Conservation (phyloP, 805 yeast genomes). For the Metschnikowia baotianmanensis region DNA sequence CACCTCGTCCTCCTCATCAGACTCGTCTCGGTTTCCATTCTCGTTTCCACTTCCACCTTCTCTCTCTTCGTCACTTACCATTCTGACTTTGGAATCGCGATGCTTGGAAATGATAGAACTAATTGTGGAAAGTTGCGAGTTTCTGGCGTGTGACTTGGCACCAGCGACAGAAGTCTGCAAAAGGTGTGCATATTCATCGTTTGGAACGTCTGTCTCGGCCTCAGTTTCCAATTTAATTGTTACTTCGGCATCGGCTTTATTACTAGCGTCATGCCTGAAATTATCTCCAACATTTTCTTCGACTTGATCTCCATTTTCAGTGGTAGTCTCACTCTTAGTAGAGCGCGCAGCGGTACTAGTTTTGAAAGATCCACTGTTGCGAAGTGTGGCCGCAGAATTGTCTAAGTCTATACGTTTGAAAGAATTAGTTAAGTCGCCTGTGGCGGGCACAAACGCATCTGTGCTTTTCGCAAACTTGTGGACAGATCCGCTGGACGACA, state of each 20-base stretch:
- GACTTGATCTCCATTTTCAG: too few species aligned
- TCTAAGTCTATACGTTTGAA: constrained; percentile 4
- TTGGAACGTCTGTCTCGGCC: constrained; percentile 15
- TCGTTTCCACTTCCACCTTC: constrained; percentile 16
- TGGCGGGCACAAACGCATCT: constrained; percentile 11
- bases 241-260: too few species aligned
- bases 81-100: constrained; percentile 4
- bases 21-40: constrained; percentile 11
- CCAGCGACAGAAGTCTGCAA: constrained; percentile 15
- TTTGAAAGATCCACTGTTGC: constrained; percentile 10
- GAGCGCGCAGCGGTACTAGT: constrained; percentile 6
- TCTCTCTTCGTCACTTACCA: background rate
- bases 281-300: too few species aligned
- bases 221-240: too few species aligned
- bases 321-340: too few species aligned
- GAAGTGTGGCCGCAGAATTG: constrained; percentile 4
- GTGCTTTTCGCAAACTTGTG: background rate
- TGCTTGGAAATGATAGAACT: constrained; percentile 42
- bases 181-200: constrained; percentile 25
- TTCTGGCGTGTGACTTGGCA: constrained; percentile 15
- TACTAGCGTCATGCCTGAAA: too few species aligned
- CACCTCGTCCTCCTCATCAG: constrained; percentile 36
- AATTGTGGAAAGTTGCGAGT: constrained; percentile 40
- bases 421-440: constrained; percentile 8
- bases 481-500: background rate